A percentile compares a stretch with the other conserved stretches of the same genome.
These are phyloP conservation scores for Galerina marginata DNA, from an alignment of 768 basidiomycete genomes.

Conservation along the genomic window DNA sequence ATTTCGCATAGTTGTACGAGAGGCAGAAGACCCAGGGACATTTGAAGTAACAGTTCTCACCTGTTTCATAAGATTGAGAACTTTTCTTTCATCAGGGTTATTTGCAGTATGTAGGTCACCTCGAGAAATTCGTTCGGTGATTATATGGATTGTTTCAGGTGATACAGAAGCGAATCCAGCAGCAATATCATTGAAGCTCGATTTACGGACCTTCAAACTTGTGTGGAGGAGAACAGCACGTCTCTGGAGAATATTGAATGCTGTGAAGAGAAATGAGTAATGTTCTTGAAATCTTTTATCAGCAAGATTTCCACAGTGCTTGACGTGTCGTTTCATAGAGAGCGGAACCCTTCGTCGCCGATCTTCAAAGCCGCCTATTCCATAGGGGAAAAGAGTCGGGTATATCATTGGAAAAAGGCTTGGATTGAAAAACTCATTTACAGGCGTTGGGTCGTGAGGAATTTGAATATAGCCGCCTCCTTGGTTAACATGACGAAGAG, in stretches of 20 bases:
- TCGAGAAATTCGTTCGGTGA: constrained; percentile 24
- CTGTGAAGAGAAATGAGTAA: constrained; percentile 46
- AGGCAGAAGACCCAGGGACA: constrained; percentile 36
- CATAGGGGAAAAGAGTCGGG: constrained; percentile 49
- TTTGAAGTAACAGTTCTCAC: constrained; percentile 19
- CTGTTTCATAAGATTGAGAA: constrained; percentile 25
- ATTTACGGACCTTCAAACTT: constrained; percentile 31
- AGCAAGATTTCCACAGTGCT: constrained; percentile 34
- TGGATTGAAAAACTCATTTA: constrained; percentile 43
- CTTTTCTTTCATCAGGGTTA: constrained; percentile 33
- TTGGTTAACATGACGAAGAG: constrained; percentile 36
- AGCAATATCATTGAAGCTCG: constrained; percentile 31
- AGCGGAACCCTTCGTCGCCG: constrained; percentile 15
- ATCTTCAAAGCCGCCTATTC: constrained; percentile 48
- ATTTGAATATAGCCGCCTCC: constrained; percentile 32
- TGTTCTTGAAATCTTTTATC: constrained; percentile 43
- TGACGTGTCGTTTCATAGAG: constrained; percentile 37
- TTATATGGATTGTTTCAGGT: constrained; percentile 25
- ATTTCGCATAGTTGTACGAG: constrained; percentile 36
- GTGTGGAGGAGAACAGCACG: constrained; percentile 35
- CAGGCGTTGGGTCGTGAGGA: constrained; percentile 34
- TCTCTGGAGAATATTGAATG: constrained; percentile 46
- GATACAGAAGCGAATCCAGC: constrained; percentile 27
- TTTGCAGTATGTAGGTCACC: constrained; percentile 23
- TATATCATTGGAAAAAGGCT: constrained; percentile 45